A percentile compares a stretch with the other conserved stretches of the same genome.
Evolutionary conservation across 2,329 filamentous ascomycete species (phyloP).

Genomic region (Arthrobotrys pseudoclavata): DNA sequence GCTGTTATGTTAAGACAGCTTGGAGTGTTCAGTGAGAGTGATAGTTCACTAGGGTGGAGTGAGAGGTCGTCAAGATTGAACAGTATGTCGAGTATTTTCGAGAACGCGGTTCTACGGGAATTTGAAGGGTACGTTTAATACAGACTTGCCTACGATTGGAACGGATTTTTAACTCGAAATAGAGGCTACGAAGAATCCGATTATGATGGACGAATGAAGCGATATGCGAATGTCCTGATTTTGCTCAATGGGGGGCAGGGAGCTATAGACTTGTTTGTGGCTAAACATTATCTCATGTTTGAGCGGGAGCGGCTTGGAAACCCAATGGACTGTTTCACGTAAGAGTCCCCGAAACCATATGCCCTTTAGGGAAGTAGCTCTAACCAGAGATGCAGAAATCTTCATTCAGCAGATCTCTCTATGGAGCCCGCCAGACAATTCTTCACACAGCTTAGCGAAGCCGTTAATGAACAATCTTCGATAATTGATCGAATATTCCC

Average conservation of each 20-base stretch:
- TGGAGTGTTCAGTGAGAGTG: constrained; percentile 81
- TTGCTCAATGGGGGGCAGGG: constrained; percentile 83
- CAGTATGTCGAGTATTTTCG: constrained; percentile 84
- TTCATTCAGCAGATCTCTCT: constrained; percentile 51
- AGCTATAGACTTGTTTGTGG: constrained; percentile 85
- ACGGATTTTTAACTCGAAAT: constrained; percentile 28
- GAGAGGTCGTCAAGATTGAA: constrained; percentile 79
- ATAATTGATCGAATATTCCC: constrained; percentile 88
- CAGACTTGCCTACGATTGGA: not conserved
- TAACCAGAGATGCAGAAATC: constrained; percentile 40
- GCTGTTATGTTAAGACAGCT: constrained; percentile 89
- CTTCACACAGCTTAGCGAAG: constrained; percentile 79
- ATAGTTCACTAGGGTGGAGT: constrained; percentile 81
- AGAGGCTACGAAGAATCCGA: constrained; percentile 86
- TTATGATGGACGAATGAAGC: constrained; percentile 86
- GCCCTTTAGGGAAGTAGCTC: not conserved
- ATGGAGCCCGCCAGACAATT: constrained; percentile 85
- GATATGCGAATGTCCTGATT: constrained; percentile 88
- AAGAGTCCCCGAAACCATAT: constrained; percentile 62
- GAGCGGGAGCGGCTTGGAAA: constrained; percentile 79
- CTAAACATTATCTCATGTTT: constrained; percentile 86
- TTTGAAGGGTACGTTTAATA: constrained; percentile 76
- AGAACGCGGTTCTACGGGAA: constrained; percentile 88
- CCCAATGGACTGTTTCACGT: constrained; percentile 83
- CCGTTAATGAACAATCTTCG: constrained; percentile 84